Conservation (phyloP, 148 eudicot genomes). For the Amaranthus hypochondriacus region DNA sequence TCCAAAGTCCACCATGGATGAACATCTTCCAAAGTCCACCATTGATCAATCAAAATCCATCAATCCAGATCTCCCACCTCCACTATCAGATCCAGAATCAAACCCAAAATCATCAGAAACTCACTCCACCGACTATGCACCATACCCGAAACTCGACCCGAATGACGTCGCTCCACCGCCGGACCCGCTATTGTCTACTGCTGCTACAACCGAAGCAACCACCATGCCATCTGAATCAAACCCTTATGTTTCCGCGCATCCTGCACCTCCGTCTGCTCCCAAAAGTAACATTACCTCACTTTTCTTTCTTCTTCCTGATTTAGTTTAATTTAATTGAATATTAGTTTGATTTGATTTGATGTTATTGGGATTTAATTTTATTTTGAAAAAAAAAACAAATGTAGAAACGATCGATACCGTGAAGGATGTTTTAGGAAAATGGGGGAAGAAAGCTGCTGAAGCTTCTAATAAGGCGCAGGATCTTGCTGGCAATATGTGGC, state of each 20-base stretch:
- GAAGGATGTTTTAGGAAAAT: conserved; percentile 71
- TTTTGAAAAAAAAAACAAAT: neutral
- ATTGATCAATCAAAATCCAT: conserved; percentile 12
- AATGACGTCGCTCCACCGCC: conserved; percentile 65
- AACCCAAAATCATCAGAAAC: conserved; percentile 16
- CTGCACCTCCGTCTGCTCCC: conserved; percentile 38
- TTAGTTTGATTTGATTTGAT: conserved; percentile 4
- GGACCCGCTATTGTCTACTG: conserved; percentile 35
- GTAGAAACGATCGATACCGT: conserved; percentile 66
- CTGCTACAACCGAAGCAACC: conserved; percentile 34
- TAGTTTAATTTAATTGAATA: neutral
- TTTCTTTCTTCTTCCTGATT: neutral
- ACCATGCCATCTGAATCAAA: conserved; percentile 77
- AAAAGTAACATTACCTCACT: conserved; percentile 35
- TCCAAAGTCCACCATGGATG: conserved; percentile 7
- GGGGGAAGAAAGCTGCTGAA: conserved; percentile 89
- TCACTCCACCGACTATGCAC: conserved; percentile 59
- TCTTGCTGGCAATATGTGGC: conserved; percentile 94
- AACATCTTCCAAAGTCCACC: conserved; percentile 13
- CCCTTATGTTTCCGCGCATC: conserved; percentile 70
- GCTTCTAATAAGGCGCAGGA: conserved; percentile 71
- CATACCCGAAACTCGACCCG: conserved; percentile 76
- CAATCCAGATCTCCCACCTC: neutral
- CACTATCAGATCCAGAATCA: neutral
- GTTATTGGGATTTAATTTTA: neutral